A percentile compares a stretch with the other conserved stretches of the same genome.
Conservation (phyloP, 2,329 filamentous ascomycete genomes). For the Seiridium cupressi region DNA sequence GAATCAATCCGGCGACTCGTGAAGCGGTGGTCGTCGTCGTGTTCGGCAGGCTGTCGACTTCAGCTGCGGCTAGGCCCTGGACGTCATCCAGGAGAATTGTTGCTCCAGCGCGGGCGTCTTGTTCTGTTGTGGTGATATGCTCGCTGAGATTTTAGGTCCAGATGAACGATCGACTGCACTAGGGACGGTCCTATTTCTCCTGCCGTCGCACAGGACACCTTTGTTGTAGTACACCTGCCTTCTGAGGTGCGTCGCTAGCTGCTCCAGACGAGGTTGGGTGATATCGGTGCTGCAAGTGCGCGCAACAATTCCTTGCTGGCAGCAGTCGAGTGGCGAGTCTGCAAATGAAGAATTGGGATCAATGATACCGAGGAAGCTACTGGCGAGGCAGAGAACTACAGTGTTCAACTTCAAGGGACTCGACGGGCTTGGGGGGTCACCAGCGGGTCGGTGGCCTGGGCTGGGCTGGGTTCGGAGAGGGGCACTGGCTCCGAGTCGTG, state of each 20-base stretch:
- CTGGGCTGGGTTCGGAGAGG: neutral
- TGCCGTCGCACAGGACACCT: constrained; percentile 7
- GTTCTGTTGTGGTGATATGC: constrained; percentile 1
- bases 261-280: neutral
- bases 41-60: neutral
- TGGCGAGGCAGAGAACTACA: neutral
- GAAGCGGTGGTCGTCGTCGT: neutral
- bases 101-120: neutral
- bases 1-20: neutral
- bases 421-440: neutral
- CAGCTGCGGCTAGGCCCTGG: neutral
- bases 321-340: neutral
- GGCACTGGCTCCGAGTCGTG: neutral
- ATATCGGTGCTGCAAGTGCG: neutral
- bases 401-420: too few species aligned
- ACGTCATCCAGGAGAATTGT: constrained; percentile 5
- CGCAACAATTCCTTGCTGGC: neutral
- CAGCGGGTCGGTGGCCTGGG: neutral
- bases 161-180: neutral
- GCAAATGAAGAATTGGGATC: neutral
- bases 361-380: neutral
- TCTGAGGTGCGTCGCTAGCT: neutral
- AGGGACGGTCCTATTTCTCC: neutral
- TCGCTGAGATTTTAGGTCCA: neutral
- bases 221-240: neutral